Base-by-base conservation (phyloP, 345 rosid species). In the Bruguiera sexangula region DNA sequence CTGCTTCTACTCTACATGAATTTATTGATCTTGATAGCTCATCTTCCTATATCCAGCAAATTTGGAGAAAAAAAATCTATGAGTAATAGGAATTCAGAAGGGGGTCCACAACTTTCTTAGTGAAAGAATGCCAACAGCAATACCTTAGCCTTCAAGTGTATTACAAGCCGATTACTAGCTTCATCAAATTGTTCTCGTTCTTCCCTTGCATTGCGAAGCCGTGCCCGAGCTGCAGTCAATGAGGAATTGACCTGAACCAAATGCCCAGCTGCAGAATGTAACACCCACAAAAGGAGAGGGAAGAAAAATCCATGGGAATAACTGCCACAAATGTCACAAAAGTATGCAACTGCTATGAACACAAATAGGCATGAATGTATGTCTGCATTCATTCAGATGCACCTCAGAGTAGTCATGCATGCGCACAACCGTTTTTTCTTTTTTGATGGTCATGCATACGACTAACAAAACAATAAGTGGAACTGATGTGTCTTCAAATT, bases 151-250 rank as follows among this genome's bases (percentile, higher is more conserved):
- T 89, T 92, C 51, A 95, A 78, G 84, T 88, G 95, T 67, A 86
- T 21, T 16, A 95, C 83, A 69, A 92, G 84, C 84, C 90, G 87
- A 72, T 92, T 90, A 73, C 93, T 90, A 22, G 99, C 99, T 60
- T 95, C 89, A 78, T 92, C 99, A 63, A 92, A 95, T 59, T 95
- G 93, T 43, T 95, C 96, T 76, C 96, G 76, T 81, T 92, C 99
- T 83, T 95, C 99, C 84, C 76, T 85, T 6, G 92, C 90, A 81
- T 95, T 90, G 55, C 34, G 85, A 69, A 92, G 89, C 62, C 92
- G 19, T 43, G 50, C 50, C 18, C 19, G 50, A 34, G 93, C 74
- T 50, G 84, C 69, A 11, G 78, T 69, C 50, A 43, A 43, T 13
- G 50, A 43, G 19, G 50, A 43, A 43, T 43, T 13, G 50, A 43